These are phyloP conservation scores for Cystobasidiaceae sp. DNA, from an alignment of 1,284 basidiomycete species.

Conservation along the genomic window DNA sequence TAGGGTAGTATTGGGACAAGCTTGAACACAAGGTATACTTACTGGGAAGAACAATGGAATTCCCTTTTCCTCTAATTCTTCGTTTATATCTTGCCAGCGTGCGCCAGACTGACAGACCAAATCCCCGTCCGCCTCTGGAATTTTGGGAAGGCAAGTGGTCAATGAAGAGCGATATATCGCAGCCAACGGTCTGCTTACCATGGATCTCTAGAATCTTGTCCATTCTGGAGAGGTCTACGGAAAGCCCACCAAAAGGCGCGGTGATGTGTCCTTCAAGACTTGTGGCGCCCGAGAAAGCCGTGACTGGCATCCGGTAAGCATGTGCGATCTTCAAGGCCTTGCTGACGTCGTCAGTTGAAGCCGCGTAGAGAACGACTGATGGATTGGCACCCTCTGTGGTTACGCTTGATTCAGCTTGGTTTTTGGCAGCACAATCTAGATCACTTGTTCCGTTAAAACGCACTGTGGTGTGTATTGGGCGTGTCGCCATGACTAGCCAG, in stretches of 20 bases:
- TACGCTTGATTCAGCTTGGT: background rate
- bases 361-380: background rate
- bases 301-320: background rate
- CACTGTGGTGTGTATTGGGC: background rate
- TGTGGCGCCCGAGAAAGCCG: background rate
- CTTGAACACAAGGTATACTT: background rate
- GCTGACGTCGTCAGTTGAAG: background rate
- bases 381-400: background rate
- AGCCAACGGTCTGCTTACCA: background rate
- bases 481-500: background rate
- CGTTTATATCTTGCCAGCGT: background rate
- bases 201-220: background rate
- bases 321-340: background rate
- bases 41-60: slow-evolving; percentile 1
- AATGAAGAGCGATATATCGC: slow-evolving; percentile 52
- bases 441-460: background rate
- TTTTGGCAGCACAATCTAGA: background rate
- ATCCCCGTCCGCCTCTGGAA: slow-evolving; percentile 74
- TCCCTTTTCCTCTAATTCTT: background rate
- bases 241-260: background rate
- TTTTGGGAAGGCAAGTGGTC: too few relatives aligned
- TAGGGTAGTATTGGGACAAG: slow-evolving; percentile 51
- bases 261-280: background rate
- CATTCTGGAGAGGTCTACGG: background rate
- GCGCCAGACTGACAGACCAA: slow-evolving; percentile 56